phyloP scores from a whole-genome alignment of 257 asterid genomes.

The Fraxinus excelsior region DNA sequence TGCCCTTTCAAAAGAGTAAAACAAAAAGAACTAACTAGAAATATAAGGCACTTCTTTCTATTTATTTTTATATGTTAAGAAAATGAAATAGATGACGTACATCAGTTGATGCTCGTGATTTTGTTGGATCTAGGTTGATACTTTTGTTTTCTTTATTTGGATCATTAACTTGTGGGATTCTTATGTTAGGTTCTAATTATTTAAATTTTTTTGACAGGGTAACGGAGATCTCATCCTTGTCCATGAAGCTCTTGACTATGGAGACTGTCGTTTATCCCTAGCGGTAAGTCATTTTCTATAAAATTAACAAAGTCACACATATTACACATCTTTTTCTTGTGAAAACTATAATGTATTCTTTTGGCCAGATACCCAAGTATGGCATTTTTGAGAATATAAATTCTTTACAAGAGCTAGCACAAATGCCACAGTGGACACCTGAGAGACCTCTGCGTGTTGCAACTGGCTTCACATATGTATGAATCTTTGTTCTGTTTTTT shows the following conservation, averaged over 20 bases:
- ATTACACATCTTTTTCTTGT: neutral
- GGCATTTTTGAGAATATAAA: constrained; percentile 92
- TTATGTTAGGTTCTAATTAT: constrained; percentile 19
- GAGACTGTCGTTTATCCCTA: constrained; percentile 89
- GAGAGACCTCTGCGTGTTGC: constrained; percentile 94
- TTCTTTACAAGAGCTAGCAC: constrained; percentile 79
- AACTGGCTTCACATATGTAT: constrained; percentile 88
- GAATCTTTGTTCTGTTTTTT: constrained; percentile 22
- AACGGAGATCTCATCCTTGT: constrained; percentile 84
- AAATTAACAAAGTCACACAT: constrained; percentile 5
- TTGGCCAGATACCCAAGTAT: constrained; percentile 82
- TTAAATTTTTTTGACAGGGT: constrained; percentile 50
- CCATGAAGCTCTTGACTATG: constrained; percentile 86
- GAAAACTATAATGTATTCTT: constrained; percentile 18
- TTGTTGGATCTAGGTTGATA: neutral
- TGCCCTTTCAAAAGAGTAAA: neutral
- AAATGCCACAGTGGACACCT: constrained; percentile 95
- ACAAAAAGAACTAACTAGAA: neutral
- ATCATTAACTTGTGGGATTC: neutral
- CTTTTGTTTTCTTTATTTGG: neutral
- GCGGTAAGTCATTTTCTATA: constrained; percentile 61
- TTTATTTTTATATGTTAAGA: neutral
- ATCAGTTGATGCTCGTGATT: neutral
- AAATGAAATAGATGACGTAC: neutral
- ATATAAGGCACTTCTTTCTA: neutral